Conservation (phyloP, 108 stramenopile species). For the Nannochloropsis salina region DNA sequence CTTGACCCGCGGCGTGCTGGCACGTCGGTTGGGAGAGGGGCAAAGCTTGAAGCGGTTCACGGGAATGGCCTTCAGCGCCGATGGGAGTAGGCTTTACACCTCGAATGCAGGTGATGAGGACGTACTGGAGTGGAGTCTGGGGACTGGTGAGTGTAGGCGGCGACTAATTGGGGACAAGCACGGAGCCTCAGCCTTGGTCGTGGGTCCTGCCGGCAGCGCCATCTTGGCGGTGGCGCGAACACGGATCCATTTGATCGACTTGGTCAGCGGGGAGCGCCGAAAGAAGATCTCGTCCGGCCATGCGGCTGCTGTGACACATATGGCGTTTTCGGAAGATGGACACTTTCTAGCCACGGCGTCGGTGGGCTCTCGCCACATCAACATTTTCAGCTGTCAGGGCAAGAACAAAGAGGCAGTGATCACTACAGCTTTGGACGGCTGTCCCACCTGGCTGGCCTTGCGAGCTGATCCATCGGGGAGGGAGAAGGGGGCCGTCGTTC, state of each 20-base stretch:
- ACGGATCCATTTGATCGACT: constrained; percentile 32
- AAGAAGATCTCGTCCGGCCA: constrained; percentile 39
- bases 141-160: constrained; percentile 30
- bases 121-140: constrained; percentile 38
- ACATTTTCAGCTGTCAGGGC: constrained; percentile 29
- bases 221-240: constrained; percentile 24
- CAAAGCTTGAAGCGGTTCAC: constrained; percentile 29
- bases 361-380: constrained; percentile 20
- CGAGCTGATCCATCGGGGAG: constrained; percentile 21
- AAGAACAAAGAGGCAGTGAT: constrained; percentile 28
- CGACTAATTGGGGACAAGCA: constrained; percentile 39
- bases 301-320: constrained; percentile 28
- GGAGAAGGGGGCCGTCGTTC: neutral
- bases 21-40: constrained; percentile 35
- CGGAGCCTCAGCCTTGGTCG: constrained; percentile 27
- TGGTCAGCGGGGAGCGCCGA: constrained; percentile 31
- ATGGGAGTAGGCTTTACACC: constrained; percentile 28
- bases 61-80: constrained; percentile 29
- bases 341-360: constrained; percentile 30
- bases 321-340: constrained; percentile 36
- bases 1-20: constrained; percentile 34
- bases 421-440: constrained; percentile 27
- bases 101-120: constrained; percentile 33
- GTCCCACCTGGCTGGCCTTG: constrained; percentile 25
- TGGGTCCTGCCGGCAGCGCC: constrained; percentile 29